Conservation (phyloP, 2,329 filamentous ascomycete genomes). For the Tothia fuscella region DNA sequence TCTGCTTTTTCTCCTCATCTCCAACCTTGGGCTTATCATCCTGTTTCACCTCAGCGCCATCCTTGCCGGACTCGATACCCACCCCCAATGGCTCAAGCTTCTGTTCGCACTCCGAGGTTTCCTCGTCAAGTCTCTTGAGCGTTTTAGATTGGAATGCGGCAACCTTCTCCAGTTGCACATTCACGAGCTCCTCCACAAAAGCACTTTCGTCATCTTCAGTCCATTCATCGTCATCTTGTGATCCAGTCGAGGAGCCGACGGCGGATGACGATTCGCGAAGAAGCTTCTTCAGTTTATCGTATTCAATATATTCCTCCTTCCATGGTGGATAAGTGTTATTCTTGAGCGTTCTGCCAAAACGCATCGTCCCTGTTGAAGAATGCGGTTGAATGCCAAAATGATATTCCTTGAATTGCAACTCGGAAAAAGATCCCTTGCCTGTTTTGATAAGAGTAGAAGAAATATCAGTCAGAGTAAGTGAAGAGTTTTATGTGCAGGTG, state of each 20-base stretch:
- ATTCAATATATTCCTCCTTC: conserved; percentile 93
- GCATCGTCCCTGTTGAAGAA: conserved; percentile 45
- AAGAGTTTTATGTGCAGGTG: neutral
- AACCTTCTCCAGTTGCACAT: conserved; percentile 90
- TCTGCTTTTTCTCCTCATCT: conserved; percentile 33
- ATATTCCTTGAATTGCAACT: neutral
- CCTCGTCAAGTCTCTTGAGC: conserved; percentile 69
- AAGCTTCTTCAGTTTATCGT: conserved; percentile 80
- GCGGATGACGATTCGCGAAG: conserved; percentile 61
- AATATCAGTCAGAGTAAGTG: neutral
- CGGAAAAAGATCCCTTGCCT: neutral
- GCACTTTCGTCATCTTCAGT: conserved; percentile 86
- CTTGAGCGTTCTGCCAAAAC: conserved; percentile 81
- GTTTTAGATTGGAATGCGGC: conserved; percentile 75
- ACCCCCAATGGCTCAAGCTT: conserved; percentile 48
- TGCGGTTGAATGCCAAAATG: neutral
- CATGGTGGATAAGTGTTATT: conserved; percentile 73
- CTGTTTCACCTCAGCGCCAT: conserved; percentile 19
- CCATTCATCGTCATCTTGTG: conserved; percentile 56
- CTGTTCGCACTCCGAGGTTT: conserved; percentile 58
- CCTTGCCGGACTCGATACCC: conserved; percentile 18
- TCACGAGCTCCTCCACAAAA: conserved; percentile 92
- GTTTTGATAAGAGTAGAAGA: neutral
- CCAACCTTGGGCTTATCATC: conserved; percentile 20
- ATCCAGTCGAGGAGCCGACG: conserved; percentile 32